Conservation (phyloP, 2,329 filamentous ascomycete species). For the Colletotrichum caudatum region DNA sequence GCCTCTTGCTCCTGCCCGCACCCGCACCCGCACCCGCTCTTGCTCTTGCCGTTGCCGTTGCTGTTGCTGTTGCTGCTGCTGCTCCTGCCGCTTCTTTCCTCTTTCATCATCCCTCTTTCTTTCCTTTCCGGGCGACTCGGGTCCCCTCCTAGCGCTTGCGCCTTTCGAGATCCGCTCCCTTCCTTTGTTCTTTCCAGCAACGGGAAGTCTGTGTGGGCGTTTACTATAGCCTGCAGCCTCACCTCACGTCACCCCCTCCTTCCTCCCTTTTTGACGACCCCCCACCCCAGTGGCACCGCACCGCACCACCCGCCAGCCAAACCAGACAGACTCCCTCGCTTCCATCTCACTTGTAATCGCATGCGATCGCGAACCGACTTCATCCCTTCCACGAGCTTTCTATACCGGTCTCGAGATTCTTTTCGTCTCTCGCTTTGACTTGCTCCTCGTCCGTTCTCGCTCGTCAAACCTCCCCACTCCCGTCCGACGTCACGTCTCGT, state of each 20-base stretch:
- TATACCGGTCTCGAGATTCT: neutral
- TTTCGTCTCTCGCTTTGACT: slow-evolving; percentile 11
- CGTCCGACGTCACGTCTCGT: slow-evolving; percentile 13
- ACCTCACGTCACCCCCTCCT: neutral
- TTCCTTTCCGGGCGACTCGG: slow-evolving; percentile 18
- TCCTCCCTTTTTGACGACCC: neutral
- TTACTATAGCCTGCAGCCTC: slow-evolving; percentile 3
- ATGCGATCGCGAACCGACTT: slow-evolving; percentile 1
- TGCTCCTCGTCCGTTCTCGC: slow-evolving; percentile 9
- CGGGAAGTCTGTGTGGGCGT: slow-evolving; percentile 3
- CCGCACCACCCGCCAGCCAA: too few species aligned
- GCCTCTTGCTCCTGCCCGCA: neutral
- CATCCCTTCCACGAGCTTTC: neutral
- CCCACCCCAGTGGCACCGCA: neutral
- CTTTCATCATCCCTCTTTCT: neutral
- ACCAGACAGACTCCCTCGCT: neutral
- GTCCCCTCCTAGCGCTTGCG: neutral
- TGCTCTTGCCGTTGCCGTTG: neutral
- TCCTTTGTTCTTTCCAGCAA: slow-evolving; percentile 18
- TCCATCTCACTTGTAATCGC: neutral
- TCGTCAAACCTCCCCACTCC: neutral
- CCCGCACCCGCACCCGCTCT: neutral
- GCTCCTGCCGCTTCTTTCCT: neutral
- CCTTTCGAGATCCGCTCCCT: neutral
- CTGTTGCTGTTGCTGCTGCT: neutral